Base-by-base conservation (phyloP, 2,329 filamentous ascomycete species). In the Elsinoe arachidis region DNA sequence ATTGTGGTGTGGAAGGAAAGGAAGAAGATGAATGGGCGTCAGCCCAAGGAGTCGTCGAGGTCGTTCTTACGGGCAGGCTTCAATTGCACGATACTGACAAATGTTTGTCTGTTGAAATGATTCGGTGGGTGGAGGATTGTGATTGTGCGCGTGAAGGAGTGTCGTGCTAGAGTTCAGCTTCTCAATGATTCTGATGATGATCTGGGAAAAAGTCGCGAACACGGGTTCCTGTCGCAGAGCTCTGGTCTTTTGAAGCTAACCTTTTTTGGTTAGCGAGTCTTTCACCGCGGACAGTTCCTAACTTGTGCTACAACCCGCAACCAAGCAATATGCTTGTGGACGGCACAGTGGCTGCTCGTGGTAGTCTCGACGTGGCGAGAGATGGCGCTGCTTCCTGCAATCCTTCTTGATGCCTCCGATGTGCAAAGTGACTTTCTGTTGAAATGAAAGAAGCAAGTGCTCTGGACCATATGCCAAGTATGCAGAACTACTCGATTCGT, bases 151-250 rank as follows among this genome's bases (percentile, higher is more conserved):
- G n/a, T 51, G 30, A 15, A 52, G 26, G 11, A 38, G 34, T 19
- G 49, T 39, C 26, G 46, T 30, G 34, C 44, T 3, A 9, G 38
- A 23, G n/a, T 12, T n/a, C n/a, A 52, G 11, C 56, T 43, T 11
- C 21, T 19, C 11, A 49, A 47, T 30, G 19, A 12, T 19, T 3
- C 26, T 3, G 39, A 35, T 37, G 26, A 30, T 30, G 26, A 30
- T 30, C 26, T 30, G 10, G 46, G 47, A 59, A 55, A 56, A 59
- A 41, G 47, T 51, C 38, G 34, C 55, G 11, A 59, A 26, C 39
- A 39, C 44, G 17, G 23, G 57, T 21, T 52, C 41, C 47, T 46
- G 21, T 49, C 15, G 33, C 19, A 43, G 23, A 37, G 43, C 23
- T 58, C 26, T 11, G 17, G 14, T 39, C 37, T n/a, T n/a, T n/a